Evolutionary conservation across 306 rosid genomes (phyloP).

Genomic region (Pueraria montana): DNA sequence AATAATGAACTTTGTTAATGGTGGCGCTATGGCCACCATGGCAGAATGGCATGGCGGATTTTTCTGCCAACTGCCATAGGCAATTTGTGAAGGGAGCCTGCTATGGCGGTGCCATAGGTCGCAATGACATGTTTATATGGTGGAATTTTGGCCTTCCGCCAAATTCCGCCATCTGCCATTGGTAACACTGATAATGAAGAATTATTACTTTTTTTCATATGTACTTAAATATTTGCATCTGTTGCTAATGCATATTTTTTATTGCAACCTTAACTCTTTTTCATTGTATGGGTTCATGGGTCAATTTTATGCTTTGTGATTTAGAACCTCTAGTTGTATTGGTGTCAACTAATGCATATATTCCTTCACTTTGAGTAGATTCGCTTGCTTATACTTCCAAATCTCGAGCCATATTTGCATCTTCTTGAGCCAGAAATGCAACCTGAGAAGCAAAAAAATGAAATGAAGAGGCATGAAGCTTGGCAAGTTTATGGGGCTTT

Average conservation of each 20-base stretch:
- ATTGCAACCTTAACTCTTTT: conserved; percentile 11
- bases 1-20: not conserved
- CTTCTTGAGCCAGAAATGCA: conserved; percentile 88
- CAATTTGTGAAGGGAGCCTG: no score
- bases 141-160: no score
- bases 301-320: conserved; percentile 36
- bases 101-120: no score
- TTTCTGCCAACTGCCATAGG: no score
- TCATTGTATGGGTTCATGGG: not conserved
- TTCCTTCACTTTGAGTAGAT: conserved; percentile 65
- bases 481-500: conserved; percentile 90
- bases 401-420: conserved; percentile 85
- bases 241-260: conserved; percentile 22
- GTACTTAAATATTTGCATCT: conserved; percentile 24
- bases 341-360: conserved; percentile 30
- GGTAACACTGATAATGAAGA: not conserved
- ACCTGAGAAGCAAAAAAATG: conserved; percentile 80
- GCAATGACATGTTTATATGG: no score
- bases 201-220: not conserved
- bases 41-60: no score
- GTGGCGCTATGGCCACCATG: no score
- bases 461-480: conserved; percentile 84
- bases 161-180: no score
- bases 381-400: conserved; percentile 81
- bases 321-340: conserved; percentile 37